Base-by-base conservation (phyloP, 768 basidiomycete genomes). In the Boletus sp. region DNA sequence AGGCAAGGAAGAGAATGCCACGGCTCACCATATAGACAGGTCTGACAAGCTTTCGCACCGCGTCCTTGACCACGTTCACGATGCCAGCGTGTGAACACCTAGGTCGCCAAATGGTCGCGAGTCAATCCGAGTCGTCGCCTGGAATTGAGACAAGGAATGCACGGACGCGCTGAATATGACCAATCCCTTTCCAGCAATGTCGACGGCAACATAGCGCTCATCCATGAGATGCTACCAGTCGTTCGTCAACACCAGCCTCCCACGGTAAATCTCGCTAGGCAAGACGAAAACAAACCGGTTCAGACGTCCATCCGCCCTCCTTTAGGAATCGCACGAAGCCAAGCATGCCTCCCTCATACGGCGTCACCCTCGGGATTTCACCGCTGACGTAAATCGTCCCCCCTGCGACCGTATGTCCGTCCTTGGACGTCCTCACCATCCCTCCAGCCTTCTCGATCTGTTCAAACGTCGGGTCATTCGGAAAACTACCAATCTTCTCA, bases 141-240 rank as follows among this genome's bases (percentile, higher is more conserved):
- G 25, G 8, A 50, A 47, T 15, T 15, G 15, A 52, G 10, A 41
- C 10, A n/a, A 27, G 46, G 39, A 14, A 38, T 21, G 33, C 13
- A 78, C 89, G 68, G 55, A 90, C 85, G 92, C 84, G 74, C 88
- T 91, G 70, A 94, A 91, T 51, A 93, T 77, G 23, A 93, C 79
- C 50, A 93, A 70, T 1, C 91, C 91, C 64, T 90, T 92, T 8
- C 87, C 90, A n/a, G 76, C 75, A 0, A 93, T 85, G 67, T 93
- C 88, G 25, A 93, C 72, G 0, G 74, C 84, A 45, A 80, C 83
- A 64, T 92, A 93, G 23, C 92, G 77, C 65, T 93, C 92, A 60
- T 93, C 91, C 83, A 86, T 83, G 58, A 93, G 83, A 46, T 85
- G 77, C 88, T 92, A 53, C 5, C 49, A 7, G 44, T 35, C 25